These are phyloP conservation scores for Tulasnella sp. DNA, from an alignment of 768 basidiomycete species.

Conservation along the genomic window DNA sequence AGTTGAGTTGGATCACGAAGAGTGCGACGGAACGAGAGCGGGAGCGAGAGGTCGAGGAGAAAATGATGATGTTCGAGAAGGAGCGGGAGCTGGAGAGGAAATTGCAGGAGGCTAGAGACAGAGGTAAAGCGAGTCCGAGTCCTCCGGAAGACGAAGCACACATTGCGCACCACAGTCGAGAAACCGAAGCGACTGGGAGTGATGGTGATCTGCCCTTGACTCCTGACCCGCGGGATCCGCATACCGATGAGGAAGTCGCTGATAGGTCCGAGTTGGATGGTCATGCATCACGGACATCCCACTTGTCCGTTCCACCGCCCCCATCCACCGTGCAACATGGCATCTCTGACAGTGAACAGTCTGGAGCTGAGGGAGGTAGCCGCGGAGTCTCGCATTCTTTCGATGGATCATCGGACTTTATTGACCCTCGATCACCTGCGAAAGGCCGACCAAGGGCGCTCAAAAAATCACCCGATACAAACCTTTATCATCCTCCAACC, in stretches of 20 bases:
- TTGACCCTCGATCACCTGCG: conserved; percentile 8
- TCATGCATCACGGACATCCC: neutral
- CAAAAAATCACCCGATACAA: neutral
- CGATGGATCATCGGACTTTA: neutral
- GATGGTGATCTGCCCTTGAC: no score
- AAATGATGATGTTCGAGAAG: conserved; percentile 3
- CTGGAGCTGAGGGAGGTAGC: no score
- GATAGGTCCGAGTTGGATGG: no score
- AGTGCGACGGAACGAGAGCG: conserved; percentile 4
- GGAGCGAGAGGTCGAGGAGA: conserved; percentile 12
- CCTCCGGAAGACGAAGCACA: no score
- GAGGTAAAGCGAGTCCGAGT: neutral
- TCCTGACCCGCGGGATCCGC: no score
- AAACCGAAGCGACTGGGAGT: no score
- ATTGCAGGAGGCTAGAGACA: conserved; percentile 6
- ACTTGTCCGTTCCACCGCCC: neutral
- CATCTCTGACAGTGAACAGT: neutral
- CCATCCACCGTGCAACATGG: neutral
- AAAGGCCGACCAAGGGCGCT: neutral
- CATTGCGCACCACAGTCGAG: no score
- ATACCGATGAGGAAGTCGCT: no score
- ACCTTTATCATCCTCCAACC: neutral
- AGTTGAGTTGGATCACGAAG: conserved; percentile 15
- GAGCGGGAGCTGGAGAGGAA: conserved; percentile 9
- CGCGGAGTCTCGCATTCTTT: no score